Percentiles rank a stretch among this genome's conserved stretches.
These are phyloP conservation scores for Knoxdaviesia capensis DNA, from an alignment of 2,329 filamentous ascomycete genomes.

Conservation along the genomic window DNA sequence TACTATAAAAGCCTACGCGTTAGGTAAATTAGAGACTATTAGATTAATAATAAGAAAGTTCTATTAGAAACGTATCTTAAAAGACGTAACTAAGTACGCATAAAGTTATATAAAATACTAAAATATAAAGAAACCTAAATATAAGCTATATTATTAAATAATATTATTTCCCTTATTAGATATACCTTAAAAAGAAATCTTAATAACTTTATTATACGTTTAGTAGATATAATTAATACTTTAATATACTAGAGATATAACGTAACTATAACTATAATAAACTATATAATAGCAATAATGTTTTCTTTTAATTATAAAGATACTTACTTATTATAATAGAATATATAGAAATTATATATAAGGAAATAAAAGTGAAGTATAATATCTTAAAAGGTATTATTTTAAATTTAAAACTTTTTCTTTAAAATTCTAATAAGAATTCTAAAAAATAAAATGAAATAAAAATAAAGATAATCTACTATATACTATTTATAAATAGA, in stretches of 20 bases:
- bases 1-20: slow-evolving; percentile 1
- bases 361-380: too few species aligned
- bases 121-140: not conserved
- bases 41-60: not conserved
- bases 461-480: too few species aligned
- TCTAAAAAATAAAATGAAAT: not conserved
- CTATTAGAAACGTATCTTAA: not conserved
- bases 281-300: not conserved
- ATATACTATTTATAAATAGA: too few species aligned
- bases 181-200: not conserved
- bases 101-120: not conserved
- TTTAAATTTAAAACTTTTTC: not conserved
- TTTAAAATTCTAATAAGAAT: not conserved
- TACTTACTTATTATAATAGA: too few species aligned
- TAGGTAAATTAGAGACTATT: not conserved
- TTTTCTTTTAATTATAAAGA: too few species aligned
- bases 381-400: too few species aligned
- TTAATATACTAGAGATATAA: too few species aligned
- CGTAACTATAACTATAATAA: not conserved
- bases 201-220: not conserved
- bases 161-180: not conserved
- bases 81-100: not conserved
- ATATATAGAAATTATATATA: too few species aligned
- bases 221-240: too few species aligned
- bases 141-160: not conserved